Evolutionary conservation across 2,329 filamentous ascomycete genomes (phyloP), one percentile per base, ranked within the genome.

Genomic region (Pseudocercospora pini-densiflorae): DNA sequence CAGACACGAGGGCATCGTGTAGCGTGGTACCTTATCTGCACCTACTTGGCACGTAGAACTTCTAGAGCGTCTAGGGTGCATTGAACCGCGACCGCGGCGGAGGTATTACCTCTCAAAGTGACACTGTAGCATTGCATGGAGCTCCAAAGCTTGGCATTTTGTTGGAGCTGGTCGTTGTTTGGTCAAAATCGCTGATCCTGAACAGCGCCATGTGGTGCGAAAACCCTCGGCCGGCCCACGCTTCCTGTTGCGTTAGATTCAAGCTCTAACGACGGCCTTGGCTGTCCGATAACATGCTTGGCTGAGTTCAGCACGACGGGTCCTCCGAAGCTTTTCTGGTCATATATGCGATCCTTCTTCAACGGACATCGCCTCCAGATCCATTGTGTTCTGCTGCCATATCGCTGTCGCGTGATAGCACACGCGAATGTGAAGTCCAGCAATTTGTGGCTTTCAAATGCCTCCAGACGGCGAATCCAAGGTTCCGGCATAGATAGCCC

Each of bases 21-120:
- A 55, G 51, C 58, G 64, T 58, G 64, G 62, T 57, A 66, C 55
- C 64, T 66, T 66, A 66, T 66, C 64, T 49, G 57, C 47, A 49
- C 43, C 49, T 54, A 27, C 59, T 51, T 36, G 60, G 27, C 54
- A 36, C 27, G 33, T 40, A 43, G 60, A 61, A 61, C 21, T 33
- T 57, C 54, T 57, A 47, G 55, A 59, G 53, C 45, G n/a, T 21
- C 45, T 47, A 43, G 54, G 27, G 23, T 24, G 21, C 19, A 27
- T 59, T 19, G 51, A 10, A 55, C 51, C 27, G 51, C 51, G 51
- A 23, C 21, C 7, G 23, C 47, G 23, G 27, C 51, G 51, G 51
- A 55, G 23, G 16, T 55, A 55, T 55, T 55, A 10, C 51, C 51
- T 55, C 51, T 24, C 51, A 29, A 55, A 55, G 55, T 53, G 19